These are phyloP conservation scores for Odonthalia washingtoniensis DNA, from an alignment of 31 red algal species.

Conservation along the genomic window DNA sequence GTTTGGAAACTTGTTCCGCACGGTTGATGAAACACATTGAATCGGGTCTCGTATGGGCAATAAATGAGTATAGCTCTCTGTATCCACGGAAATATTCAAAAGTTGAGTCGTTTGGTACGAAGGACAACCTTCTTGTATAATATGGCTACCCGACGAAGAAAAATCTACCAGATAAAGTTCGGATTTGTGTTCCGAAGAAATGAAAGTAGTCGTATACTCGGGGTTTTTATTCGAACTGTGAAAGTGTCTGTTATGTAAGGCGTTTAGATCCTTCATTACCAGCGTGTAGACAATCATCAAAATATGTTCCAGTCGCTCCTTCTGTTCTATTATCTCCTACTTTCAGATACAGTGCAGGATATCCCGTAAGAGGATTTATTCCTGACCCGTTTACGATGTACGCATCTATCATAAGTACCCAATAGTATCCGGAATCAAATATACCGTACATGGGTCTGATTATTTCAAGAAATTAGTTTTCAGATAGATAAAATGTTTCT, in stretches of 20 bases:
- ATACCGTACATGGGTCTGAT: not conserved
- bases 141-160: not conserved
- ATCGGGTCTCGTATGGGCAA: no score
- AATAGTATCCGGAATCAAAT: not conserved
- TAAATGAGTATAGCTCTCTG: no score
- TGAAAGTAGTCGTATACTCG: constrained; percentile 4
- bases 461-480: not conserved
- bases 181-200: constrained; percentile 1
- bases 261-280: not conserved
- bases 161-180: not conserved
- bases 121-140: not conserved
- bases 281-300: constrained; percentile 37
- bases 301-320: constrained; percentile 7
- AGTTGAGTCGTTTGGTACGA: no score
- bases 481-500: not conserved
- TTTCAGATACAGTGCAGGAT: not conserved
- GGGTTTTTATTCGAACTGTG: constrained; percentile 1
- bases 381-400: not conserved
- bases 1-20: no score
- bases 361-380: not conserved
- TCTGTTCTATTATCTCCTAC: not conserved
- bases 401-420: not conserved
- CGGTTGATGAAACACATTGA: no score
- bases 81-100: no score
- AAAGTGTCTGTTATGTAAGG: not conserved